Evolutionary conservation across 208 protist genomes (phyloP), one percentile per base, ranked within the genome.

Genomic region (Wallacemonas collosoma): DNA sequence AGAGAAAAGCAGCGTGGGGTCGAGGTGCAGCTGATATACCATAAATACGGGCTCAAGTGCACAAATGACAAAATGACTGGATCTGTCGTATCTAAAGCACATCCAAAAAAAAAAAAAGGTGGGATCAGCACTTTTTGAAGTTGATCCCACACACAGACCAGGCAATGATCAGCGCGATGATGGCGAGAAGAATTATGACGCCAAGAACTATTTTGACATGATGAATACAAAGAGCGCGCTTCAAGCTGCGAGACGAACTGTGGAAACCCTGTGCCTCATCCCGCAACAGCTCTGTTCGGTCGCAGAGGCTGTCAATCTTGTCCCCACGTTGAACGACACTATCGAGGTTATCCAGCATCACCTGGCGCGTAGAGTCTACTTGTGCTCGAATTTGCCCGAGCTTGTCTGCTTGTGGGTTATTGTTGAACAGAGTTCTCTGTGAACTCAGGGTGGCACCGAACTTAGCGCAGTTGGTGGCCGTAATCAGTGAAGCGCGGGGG

Each of bases 331-430:
- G 86, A 41, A 96, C 76, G 17, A 97, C 80, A 47, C 71, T 91
- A 65, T 97, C 90, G 14, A 95, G 72, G 68, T 95, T 97, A 17
- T 91, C 80, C 26, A 94, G 64, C 84, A 97, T 95, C 40, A 94
- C 81, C 38, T 94, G 80, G 54, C 87, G 92, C 36, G 89, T 88
- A 14, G 76, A 85, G 63, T 92, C 85, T 35, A 97, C 43, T 43
- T 95, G 81, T 9, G 82, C 83, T 71, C 91, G 87, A 68, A 95
- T 88, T 55, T 83, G 76, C 9, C 72, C 73, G 51, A 94, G 80
- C 75, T 90, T 93, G 62, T 95, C 85, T 3, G 77, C 55, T 11
- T 94, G 75, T 15, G 85, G 82, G 75, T 88, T 83, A 39, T 89
- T 80, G 65, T 97, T 95, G 61, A 86, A 94, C 1, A 71, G 54